phyloP scores from a whole-genome alignment of 2,329 filamentous ascomycete genomes.

The Diaporthe vaccinii region DNA sequence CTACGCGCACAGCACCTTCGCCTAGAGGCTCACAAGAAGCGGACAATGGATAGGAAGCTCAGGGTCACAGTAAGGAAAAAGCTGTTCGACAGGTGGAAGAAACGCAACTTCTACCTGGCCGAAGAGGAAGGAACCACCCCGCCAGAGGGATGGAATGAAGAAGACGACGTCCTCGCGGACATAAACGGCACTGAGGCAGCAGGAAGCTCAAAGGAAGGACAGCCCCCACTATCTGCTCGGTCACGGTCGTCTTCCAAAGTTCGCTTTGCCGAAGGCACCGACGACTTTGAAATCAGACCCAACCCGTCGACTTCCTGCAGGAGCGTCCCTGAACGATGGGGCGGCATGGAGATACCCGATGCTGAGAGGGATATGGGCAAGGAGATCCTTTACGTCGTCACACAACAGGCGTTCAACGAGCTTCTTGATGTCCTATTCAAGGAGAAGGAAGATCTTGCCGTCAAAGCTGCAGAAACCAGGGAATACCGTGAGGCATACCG shows the following conservation, averaged over 20 bases:
- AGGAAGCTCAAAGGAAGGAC: constrained; percentile 60
- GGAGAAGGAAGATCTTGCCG: constrained; percentile 80
- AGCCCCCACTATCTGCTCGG: constrained; percentile 59
- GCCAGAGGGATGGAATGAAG: constrained; percentile 73
- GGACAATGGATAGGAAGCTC: constrained; percentile 56
- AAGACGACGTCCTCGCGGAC: constrained; percentile 67
- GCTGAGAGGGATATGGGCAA: constrained; percentile 86
- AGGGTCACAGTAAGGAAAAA: constrained; percentile 60
- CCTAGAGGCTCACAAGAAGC: constrained; percentile 51
- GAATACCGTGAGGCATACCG: constrained; percentile 70
- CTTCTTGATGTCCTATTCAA: constrained; percentile 90
- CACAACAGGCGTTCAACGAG: constrained; percentile 94
- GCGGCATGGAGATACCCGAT: constrained; percentile 82
- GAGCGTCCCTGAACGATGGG: constrained; percentile 80
- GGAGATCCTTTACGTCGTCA: constrained; percentile 91
- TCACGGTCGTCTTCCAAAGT: constrained; percentile 86
- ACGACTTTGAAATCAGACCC: constrained; percentile 78
- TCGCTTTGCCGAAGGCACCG: constrained; percentile 78
- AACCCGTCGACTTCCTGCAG: constrained; percentile 81
- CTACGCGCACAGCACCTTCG: constrained; percentile 53
- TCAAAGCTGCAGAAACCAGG: constrained; percentile 75
- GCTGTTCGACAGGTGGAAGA: constrained; percentile 80
- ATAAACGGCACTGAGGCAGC: constrained; percentile 50
- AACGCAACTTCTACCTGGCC: constrained; percentile 85
- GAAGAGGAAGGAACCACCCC: constrained; percentile 83